These are phyloP conservation scores for Pholiota molesta DNA, from an alignment of 768 basidiomycete genomes.

Conservation along the genomic window DNA sequence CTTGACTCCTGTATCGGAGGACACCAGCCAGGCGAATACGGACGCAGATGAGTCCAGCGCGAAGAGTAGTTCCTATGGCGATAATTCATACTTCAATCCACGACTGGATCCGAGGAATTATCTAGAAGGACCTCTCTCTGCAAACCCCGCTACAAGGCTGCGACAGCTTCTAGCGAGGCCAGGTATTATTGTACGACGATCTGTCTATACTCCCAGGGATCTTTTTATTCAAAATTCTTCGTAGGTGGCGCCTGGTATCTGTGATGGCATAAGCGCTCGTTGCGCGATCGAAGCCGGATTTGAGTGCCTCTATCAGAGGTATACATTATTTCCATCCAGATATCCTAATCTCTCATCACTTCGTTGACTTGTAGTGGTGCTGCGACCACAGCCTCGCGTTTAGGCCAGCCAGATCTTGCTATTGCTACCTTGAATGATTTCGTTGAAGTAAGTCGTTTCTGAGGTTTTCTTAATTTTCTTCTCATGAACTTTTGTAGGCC, in stretches of 20 bases:
- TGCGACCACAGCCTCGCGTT: conserved; percentile 78
- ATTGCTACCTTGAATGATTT: conserved; percentile 82
- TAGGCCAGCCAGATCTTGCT: conserved; percentile 79
- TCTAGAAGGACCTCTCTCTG: conserved; percentile 67
- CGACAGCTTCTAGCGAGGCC: conserved; percentile 72
- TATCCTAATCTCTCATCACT: neutral
- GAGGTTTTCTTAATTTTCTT: neutral
- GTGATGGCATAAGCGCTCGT: conserved; percentile 79
- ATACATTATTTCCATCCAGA: conserved; percentile 1
- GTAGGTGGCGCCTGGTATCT: conserved; percentile 77
- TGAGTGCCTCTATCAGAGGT: conserved; percentile 78
- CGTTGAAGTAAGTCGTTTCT: conserved; percentile 47
- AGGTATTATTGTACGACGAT: conserved; percentile 65
- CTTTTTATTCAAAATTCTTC: neutral
- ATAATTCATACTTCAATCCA: conserved; percentile 56
- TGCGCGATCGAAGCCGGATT: conserved; percentile 83
- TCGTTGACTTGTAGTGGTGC: conserved; percentile 52
- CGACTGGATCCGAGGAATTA: conserved; percentile 72
- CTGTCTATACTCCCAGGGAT: neutral
- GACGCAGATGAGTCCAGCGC: neutral
- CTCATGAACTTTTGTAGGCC: conserved; percentile 32
- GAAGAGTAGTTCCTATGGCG: neutral
- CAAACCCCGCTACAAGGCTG: conserved; percentile 70
- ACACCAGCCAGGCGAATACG: neutral
- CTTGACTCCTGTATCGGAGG: neutral